These are phyloP conservation scores for Phytophthora pini DNA, from an alignment of 352 stramenopile genomes.

Conservation along the genomic window DNA sequence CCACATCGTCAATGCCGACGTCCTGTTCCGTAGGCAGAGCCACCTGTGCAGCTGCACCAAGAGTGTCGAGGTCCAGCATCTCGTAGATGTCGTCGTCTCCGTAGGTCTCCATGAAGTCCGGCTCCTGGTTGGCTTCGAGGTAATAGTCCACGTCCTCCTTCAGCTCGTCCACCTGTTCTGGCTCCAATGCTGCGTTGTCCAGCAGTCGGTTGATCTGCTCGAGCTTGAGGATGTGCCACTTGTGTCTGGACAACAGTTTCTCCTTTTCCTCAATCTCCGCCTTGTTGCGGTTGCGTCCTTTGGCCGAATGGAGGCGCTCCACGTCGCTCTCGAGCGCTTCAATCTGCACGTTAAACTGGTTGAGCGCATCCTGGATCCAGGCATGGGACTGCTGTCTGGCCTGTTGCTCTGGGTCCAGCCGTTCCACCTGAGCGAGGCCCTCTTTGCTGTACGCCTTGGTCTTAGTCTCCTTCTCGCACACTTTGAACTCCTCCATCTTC, in stretches of 20 bases:
- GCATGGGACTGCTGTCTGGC: constrained; percentile 78
- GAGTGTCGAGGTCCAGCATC: constrained; percentile 92
- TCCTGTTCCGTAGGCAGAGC: constrained; percentile 76
- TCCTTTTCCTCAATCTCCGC: constrained; percentile 92
- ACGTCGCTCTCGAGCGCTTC: constrained; percentile 85
- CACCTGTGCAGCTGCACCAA: constrained; percentile 78
- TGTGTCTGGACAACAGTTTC: constrained; percentile 92
- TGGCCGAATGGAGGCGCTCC: constrained; percentile 81
- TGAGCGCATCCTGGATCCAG: constrained; percentile 87
- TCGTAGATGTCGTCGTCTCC: constrained; percentile 96
- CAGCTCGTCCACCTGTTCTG: constrained; percentile 94
- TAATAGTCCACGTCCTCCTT: constrained; percentile 99
- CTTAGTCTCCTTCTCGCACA: constrained; percentile 99
- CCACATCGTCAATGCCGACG: constrained; percentile 66
- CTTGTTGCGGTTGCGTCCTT: constrained; percentile 97
- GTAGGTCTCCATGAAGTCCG: constrained; percentile 94
- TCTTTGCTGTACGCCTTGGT: constrained; percentile 99
- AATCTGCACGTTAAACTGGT: constrained; percentile 91
- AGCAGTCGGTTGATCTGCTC: constrained; percentile 98
- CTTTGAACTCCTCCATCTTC: constrained; percentile 99
- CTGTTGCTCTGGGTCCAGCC: constrained; percentile 91
- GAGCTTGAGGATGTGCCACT: constrained; percentile 98
- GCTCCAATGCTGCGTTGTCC: constrained; percentile 95
- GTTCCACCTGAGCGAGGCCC: constrained; percentile 94
- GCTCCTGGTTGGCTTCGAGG: constrained; percentile 94